Percentiles rank a stretch among this genome's conserved stretches.
Evolutionary conservation across 306 rosid genomes (phyloP).

Genomic region (Lathyrus sativus): DNA sequence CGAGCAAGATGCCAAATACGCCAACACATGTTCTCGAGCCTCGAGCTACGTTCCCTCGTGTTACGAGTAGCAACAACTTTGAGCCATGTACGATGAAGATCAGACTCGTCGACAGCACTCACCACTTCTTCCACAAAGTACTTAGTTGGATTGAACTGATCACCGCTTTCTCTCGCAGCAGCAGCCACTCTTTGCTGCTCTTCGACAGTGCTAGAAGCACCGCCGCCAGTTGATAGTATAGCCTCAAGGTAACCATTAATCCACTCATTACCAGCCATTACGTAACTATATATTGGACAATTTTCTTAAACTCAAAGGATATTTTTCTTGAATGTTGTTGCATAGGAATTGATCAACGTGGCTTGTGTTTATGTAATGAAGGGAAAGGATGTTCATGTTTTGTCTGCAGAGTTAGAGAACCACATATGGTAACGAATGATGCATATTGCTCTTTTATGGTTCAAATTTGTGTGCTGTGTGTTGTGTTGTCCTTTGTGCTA

Average conservation of each 20-base stretch:
- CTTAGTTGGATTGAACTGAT: conserved; percentile 78
- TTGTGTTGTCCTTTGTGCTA: background rate
- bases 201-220: conserved; percentile 61
- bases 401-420: conserved; percentile 16
- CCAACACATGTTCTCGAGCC: conserved; percentile 99
- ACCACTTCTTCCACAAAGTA: conserved; percentile 96
- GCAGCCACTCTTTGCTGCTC: conserved; percentile 66
- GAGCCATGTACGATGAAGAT: conserved; percentile 90
- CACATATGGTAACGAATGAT: conserved; percentile 39
- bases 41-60: conserved; percentile 83
- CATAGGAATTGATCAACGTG: conserved; percentile 10
- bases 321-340: conserved; percentile 2
- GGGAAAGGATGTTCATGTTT: background rate
- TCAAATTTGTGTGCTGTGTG: conserved; percentile 9
- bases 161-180: conserved; percentile 52
- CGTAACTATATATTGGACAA: background rate
- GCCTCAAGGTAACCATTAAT: conserved; percentile 93
- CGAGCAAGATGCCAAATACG: conserved; percentile 97
- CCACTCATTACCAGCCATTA: conserved; percentile 97
- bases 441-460: conserved; percentile 21
- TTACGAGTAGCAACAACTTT: conserved; percentile 95
- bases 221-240: conserved; percentile 79
- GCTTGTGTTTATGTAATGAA: background rate
- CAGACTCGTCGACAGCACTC: conserved; percentile 87
- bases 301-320: background rate